Evolutionary conservation across 495 filamentous ascomycete species (phyloP).

Genomic region (Filosporella fistucella): DNA sequence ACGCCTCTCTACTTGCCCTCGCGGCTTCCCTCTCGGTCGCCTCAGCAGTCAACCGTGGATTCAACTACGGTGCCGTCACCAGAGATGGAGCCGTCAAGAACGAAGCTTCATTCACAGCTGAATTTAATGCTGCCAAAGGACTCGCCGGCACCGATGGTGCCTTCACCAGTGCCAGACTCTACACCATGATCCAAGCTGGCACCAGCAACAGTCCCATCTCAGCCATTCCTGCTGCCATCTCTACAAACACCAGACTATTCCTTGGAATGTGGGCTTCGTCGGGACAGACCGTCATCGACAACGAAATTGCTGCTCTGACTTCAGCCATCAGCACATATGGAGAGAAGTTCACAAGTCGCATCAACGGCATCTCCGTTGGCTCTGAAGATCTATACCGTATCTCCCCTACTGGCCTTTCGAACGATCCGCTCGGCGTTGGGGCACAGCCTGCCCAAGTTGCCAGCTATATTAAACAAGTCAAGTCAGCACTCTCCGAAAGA

Average conservation of each 20-base stretch:
- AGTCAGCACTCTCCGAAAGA: constrained; percentile 51
- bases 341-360: constrained; percentile 50
- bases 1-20: constrained; percentile 21
- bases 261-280: constrained; percentile 74
- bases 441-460: constrained; percentile 52
- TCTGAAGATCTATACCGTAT: constrained; percentile 85
- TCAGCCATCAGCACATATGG: constrained; percentile 60
- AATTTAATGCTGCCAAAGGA: constrained; percentile 16
- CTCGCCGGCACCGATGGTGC: constrained; percentile 63
- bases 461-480: constrained; percentile 61
- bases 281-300: constrained; percentile 54
- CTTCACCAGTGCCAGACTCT: constrained; percentile 68
- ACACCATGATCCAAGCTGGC: constrained; percentile 44
- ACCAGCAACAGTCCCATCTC: constrained; percentile 52
- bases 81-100: constrained; percentile 51
- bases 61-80: constrained; percentile 74
- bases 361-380: constrained; percentile 83
- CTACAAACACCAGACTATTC: constrained; percentile 63
- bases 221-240: constrained; percentile 75
- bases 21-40: constrained; percentile 18
- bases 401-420: constrained; percentile 45
- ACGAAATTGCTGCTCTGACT: constrained; percentile 64
- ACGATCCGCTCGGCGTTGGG: constrained; percentile 39
- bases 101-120: background rate
- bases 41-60: constrained; percentile 53